Conservation (phyloP, 345 rosid species). For the Citrus mangshanensis region DNA sequence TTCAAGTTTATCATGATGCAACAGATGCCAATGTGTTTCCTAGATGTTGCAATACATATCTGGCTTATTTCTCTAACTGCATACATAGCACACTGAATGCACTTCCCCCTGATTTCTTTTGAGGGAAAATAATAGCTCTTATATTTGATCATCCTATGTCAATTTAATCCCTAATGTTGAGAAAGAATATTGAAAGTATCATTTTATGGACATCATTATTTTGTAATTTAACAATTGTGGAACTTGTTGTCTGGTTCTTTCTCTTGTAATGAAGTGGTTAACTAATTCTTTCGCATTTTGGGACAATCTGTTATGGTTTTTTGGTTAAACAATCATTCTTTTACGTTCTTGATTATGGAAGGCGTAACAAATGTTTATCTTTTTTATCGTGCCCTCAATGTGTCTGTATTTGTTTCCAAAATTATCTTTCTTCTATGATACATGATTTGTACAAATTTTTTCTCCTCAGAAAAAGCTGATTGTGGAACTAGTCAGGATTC, state of each 20-base stretch:
- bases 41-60: background rate
- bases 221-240: conserved; percentile 3
- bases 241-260: background rate
- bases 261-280: background rate
- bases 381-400: background rate
- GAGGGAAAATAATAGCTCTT: background rate
- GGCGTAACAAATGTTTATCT: background rate
- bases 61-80: conserved; percentile 2
- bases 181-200: background rate
- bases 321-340: conserved; percentile 9
- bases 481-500: conserved; percentile 80
- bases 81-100: background rate
- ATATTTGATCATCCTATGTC: background rate
- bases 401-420: background rate
- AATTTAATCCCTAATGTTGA: background rate
- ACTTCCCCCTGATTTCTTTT: background rate
- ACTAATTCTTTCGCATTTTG: background rate
- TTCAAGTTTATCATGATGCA: background rate
- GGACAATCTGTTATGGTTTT: background rate
- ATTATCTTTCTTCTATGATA: conserved; percentile 2
- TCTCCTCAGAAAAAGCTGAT: conserved; percentile 69
- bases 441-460: conserved; percentile 8
- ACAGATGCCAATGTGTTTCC: background rate
- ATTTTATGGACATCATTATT: background rate
- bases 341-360: background rate